These are phyloP conservation scores for Trypanosoma cruzi DNA, from an alignment of 208 protist species.

Conservation along the genomic window DNA sequence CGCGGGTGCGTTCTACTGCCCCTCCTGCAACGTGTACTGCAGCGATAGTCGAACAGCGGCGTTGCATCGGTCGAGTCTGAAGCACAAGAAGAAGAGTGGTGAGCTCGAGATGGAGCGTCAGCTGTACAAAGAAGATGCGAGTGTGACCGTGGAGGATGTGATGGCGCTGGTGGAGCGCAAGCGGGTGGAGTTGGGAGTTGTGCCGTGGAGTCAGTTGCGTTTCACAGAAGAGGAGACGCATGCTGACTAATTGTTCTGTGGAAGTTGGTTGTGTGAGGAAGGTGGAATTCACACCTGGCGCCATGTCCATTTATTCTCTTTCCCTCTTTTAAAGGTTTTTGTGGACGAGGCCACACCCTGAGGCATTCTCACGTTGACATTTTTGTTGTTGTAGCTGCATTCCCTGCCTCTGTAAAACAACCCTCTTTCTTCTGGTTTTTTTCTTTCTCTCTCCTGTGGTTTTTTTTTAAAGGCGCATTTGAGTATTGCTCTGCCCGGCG, in stretches of 20 bases:
- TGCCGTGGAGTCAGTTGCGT: constrained; percentile 51
- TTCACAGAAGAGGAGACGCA: constrained; percentile 15
- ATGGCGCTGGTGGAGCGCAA: constrained; percentile 67
- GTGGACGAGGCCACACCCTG: background rate
- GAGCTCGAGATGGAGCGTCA: constrained; percentile 55
- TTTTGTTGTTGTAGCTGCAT: no score
- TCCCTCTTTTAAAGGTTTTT: background rate
- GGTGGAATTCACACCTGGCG: background rate
- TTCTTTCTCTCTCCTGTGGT: background rate
- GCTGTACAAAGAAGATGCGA: constrained; percentile 66
- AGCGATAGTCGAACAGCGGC: constrained; percentile 56
- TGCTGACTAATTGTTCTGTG: background rate
- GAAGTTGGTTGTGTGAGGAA: background rate
- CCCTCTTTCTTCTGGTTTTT: background rate
- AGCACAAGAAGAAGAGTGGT: constrained; percentile 74
- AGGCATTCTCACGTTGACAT: background rate
- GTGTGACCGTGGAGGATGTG: constrained; percentile 75
- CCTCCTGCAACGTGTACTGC: constrained; percentile 64
- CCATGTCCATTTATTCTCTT: background rate
- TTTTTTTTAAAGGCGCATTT: background rate
- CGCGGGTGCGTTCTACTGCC: constrained; percentile 60
- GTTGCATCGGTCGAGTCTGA: constrained; percentile 55
- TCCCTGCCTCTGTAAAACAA: background rate
- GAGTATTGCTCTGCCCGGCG: background rate
- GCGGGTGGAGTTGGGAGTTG: constrained; percentile 47